Percentiles rank a stretch among this genome's conserved stretches.
These are phyloP conservation scores for Verticillium alfalfae DNA, from an alignment of 2,329 filamentous ascomycete species.

Conservation along the genomic window DNA sequence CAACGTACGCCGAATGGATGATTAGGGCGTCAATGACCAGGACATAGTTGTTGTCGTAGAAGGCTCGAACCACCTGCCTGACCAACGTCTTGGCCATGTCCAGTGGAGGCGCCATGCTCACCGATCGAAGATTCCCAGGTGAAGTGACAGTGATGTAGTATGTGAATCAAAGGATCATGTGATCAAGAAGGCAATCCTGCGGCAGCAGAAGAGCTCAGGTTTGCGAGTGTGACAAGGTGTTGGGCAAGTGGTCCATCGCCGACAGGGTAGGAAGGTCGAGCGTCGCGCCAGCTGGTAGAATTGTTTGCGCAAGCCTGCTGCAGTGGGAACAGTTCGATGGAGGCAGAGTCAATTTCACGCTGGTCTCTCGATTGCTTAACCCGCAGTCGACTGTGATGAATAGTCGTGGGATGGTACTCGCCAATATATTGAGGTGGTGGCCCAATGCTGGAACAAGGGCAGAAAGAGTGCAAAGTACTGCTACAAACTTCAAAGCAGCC, in stretches of 20 bases:
- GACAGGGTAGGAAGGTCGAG: neutral
- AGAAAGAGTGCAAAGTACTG: neutral
- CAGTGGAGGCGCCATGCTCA: slow-evolving; percentile 23
- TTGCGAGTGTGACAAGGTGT: neutral
- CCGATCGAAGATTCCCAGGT: neutral
- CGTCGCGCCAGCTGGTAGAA: neutral
- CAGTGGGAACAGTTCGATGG: neutral
- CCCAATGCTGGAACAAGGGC: neutral
- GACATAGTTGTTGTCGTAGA: slow-evolving; percentile 81
- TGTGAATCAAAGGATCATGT: neutral
- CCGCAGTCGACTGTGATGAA: neutral
- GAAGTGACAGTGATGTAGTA: neutral
- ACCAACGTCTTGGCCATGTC: slow-evolving; percentile 69
- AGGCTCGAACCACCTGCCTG: slow-evolving; percentile 78
- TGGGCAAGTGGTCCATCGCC: slow-evolving; percentile 3
- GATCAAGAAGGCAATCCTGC: neutral
- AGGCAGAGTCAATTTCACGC: neutral
- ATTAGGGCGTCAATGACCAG: slow-evolving; percentile 82
- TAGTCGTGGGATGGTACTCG: neutral
- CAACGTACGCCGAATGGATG: slow-evolving; percentile 68
- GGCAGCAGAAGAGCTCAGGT: neutral
- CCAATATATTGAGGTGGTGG: neutral
- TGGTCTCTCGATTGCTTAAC: neutral
- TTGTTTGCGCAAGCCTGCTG: neutral
- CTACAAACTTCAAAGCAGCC: neutral